Conservation (phyloP, 2,329 filamentous ascomycete species). For the Pyricularia sp. region DNA sequence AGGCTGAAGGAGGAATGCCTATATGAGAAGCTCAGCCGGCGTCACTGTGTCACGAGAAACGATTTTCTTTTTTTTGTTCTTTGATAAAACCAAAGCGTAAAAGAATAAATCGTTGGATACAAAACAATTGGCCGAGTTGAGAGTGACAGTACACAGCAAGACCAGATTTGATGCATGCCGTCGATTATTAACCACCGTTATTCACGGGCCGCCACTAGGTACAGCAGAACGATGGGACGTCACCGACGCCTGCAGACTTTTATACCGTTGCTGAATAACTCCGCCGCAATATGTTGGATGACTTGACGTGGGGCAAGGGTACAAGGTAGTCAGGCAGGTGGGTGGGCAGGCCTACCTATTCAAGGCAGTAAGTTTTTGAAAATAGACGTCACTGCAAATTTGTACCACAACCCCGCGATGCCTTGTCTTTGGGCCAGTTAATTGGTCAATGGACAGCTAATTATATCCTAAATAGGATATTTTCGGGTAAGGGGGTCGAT, state of each 20-base stretch:
- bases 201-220: background rate
- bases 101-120: constrained; percentile 1
- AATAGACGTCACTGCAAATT: background rate
- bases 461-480: background rate
- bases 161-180: background rate
- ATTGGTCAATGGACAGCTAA: background rate
- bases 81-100: constrained; percentile 4
- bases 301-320: background rate
- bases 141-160: background rate
- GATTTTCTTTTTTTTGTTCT: constrained; percentile 1
- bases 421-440: background rate
- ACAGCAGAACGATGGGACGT: background rate
- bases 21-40: constrained; percentile 18
- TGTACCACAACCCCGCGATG: background rate
- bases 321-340: background rate
- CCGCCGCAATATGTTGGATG: background rate
- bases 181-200: background rate
- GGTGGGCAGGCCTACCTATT: too few relatives aligned
- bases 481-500: background rate
- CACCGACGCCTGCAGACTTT: background rate
- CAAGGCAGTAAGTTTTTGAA: background rate
- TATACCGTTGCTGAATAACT: background rate
- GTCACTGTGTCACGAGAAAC: background rate
- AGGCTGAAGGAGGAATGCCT: constrained; percentile 24
- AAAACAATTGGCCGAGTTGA: background rate